Conservation (phyloP, 2,329 filamentous ascomycete genomes). For the Aureobasidium sp. region DNA sequence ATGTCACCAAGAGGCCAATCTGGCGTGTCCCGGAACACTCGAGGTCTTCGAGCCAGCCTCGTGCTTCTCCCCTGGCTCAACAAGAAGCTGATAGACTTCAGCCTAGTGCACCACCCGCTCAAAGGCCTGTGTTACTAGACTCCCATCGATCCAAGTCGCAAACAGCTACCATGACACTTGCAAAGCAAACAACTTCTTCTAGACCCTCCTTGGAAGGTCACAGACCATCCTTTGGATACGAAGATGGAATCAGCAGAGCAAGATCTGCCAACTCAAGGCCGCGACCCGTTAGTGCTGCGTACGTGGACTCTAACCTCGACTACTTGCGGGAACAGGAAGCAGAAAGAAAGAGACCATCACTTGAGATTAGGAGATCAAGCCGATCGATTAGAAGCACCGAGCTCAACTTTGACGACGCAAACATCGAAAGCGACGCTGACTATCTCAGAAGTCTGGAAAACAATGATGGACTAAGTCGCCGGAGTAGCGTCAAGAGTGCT, state of each 20-base stretch:
- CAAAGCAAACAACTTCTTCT: slow-evolving; percentile 48
- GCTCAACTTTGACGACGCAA: slow-evolving; percentile 48
- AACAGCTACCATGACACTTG: slow-evolving; percentile 38
- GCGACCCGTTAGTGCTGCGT: slow-evolving; percentile 66
- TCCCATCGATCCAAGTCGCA: slow-evolving; percentile 42
- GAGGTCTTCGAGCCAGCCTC: slow-evolving; percentile 43
- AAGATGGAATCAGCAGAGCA: slow-evolving; percentile 49
- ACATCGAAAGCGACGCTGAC: slow-evolving; percentile 74
- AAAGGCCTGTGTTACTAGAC: slow-evolving; percentile 36
- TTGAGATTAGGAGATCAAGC: slow-evolving; percentile 24
- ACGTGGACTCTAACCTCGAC: slow-evolving; percentile 74
- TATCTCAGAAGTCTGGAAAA: slow-evolving; percentile 70
- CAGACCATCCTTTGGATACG: slow-evolving; percentile 55
- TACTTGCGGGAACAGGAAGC: slow-evolving; percentile 71
- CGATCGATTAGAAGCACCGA: slow-evolving; percentile 18
- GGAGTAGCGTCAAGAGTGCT: slow-evolving; percentile 39
- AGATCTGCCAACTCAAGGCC: slow-evolving; percentile 58
- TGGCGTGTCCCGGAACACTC: slow-evolving; percentile 45
- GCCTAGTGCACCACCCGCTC: slow-evolving; percentile 25
- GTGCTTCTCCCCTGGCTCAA: slow-evolving; percentile 30
- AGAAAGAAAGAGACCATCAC: slow-evolving; percentile 23
- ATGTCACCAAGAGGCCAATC: slow-evolving; percentile 38
- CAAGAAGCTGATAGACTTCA: slow-evolving; percentile 29
- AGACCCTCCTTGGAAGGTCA: slow-evolving; percentile 64
- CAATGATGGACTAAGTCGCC: slow-evolving; percentile 42